Evolutionary conservation across 1,284 basidiomycete genomes (phyloP).

Genomic region (Irpex rosettiformis): DNA sequence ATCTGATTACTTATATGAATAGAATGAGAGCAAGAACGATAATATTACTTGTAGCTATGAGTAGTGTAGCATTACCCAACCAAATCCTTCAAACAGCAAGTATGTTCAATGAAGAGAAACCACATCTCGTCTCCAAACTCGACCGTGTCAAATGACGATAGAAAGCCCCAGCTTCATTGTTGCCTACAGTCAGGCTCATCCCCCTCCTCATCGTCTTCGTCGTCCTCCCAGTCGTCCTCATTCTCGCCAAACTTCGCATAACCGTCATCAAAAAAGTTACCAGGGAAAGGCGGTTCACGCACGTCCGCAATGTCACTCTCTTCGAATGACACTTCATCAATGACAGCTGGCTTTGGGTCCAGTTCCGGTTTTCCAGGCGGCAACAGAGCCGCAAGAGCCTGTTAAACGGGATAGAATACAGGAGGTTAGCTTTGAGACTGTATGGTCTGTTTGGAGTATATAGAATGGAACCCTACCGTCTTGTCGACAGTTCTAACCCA

Average conservation of each 20-base stretch:
- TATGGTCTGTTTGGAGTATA: background rate
- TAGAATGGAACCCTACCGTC: constrained; percentile 37
- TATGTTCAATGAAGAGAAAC: too few relatives aligned
- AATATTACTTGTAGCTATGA: background rate
- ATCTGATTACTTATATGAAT: background rate
- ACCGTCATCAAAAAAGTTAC: constrained; percentile 70
- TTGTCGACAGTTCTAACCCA: constrained; percentile 65
- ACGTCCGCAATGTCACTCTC: constrained; percentile 76
- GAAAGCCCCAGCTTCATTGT: constrained; percentile 39
- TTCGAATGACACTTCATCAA: constrained; percentile 72
- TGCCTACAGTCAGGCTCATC: constrained; percentile 63
- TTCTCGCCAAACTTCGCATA: constrained; percentile 69
- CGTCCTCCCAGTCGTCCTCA: constrained; percentile 48
- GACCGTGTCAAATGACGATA: background rate
- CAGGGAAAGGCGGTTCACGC: constrained; percentile 69
- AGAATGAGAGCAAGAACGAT: background rate
- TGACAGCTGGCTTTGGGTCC: constrained; percentile 64
- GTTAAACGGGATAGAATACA: background rate
- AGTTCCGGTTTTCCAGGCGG: constrained; percentile 74
- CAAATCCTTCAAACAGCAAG: background rate
- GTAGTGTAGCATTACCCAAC: background rate
- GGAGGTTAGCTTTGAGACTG: background rate
- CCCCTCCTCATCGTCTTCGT: constrained; percentile 65
- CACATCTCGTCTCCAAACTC: too few relatives aligned
- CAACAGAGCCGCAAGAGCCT: constrained; percentile 65